A percentile compares a stretch with the other conserved stretches of the same genome.
phyloP scores from a whole-genome alignment of 805 yeast genomes.

The Candida xyloterini region DNA sequence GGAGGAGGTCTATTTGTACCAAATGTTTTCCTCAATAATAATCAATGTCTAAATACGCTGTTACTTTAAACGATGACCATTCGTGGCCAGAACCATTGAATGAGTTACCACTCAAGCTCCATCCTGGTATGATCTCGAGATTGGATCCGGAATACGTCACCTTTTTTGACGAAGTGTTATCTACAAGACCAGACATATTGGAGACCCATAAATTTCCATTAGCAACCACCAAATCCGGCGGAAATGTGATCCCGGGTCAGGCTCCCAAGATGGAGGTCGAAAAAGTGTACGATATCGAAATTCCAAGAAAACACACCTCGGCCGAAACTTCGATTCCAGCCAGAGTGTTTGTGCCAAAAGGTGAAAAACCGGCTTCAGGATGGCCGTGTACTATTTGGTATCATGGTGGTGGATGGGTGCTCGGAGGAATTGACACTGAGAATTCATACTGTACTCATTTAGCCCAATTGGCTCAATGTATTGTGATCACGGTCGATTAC shows the following conservation, averaged over 20 bases:
- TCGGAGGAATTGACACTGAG: conserved; percentile 33
- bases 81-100: conserved; percentile 31
- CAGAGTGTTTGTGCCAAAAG: conserved; percentile 31
- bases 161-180: conserved; percentile 23
- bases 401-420: conserved; percentile 38
- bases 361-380: conserved; percentile 20
- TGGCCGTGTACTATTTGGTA: conserved; percentile 33
- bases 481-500: conserved; percentile 45
- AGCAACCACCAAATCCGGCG: conserved; percentile 21
- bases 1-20: neutral
- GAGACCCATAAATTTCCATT: conserved; percentile 26
- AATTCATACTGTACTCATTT: conserved; percentile 42
- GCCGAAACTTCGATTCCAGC: conserved; percentile 25
- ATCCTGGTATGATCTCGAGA: conserved; percentile 16
- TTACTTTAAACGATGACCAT: conserved; percentile 23
- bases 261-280: conserved; percentile 25
- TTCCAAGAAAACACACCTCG: conserved; percentile 28
- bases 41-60: conserved; percentile 12
- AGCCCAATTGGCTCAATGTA: conserved; percentile 35
- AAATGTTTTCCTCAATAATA: neutral
- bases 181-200: conserved; percentile 22
- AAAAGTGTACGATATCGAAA: conserved; percentile 16
- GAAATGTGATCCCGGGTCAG: conserved; percentile 29
- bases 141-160: conserved; percentile 25
- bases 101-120: conserved; percentile 33